Percentiles rank a stretch among this genome's conserved stretches.
phyloP scores from a whole-genome alignment of 106 monocot genomes.

The Alisma plantagoaquatica region DNA sequence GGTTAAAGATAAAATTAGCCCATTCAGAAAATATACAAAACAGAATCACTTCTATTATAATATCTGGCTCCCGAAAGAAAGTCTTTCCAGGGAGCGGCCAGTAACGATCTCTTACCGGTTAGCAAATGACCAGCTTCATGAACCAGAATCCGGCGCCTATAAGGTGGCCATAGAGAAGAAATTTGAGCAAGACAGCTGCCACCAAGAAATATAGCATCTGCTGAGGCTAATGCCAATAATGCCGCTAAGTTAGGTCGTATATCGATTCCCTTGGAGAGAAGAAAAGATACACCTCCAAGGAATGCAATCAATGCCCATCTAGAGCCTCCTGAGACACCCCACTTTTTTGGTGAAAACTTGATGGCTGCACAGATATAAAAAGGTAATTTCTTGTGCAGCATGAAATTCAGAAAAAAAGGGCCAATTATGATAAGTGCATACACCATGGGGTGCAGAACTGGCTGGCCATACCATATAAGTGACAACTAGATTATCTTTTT shows the following conservation, averaged over 20 bases:
- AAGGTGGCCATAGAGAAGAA: constrained; percentile 83
- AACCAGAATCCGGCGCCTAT: constrained; percentile 71
- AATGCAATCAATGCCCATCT: constrained; percentile 40
- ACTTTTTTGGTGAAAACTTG: constrained; percentile 92
- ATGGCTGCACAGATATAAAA: constrained; percentile 44
- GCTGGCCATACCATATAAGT: neutral
- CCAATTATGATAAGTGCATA: neutral
- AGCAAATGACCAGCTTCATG: constrained; percentile 99
- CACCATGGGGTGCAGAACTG: too few relatives aligned
- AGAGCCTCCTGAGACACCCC: constrained; percentile 76
- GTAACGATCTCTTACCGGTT: too few relatives aligned
- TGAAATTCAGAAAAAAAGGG: neutral
- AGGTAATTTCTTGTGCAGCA: too few relatives aligned
- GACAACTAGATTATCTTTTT: neutral
- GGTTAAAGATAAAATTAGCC: neutral
- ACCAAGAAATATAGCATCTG: constrained; percentile 89
- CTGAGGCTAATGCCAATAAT: constrained; percentile 43
- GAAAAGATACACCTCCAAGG: constrained; percentile 63
- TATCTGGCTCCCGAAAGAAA: neutral
- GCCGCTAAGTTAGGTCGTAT: constrained; percentile 77
- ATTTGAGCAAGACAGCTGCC: constrained; percentile 90
- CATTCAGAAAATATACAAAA: neutral
- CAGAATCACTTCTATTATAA: neutral
- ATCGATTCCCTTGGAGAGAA: constrained; percentile 78
- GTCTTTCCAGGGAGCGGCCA: too few relatives aligned